These are phyloP conservation scores for Westerdykella sp. DNA, from an alignment of 2,329 filamentous ascomycete genomes.

Conservation along the genomic window DNA sequence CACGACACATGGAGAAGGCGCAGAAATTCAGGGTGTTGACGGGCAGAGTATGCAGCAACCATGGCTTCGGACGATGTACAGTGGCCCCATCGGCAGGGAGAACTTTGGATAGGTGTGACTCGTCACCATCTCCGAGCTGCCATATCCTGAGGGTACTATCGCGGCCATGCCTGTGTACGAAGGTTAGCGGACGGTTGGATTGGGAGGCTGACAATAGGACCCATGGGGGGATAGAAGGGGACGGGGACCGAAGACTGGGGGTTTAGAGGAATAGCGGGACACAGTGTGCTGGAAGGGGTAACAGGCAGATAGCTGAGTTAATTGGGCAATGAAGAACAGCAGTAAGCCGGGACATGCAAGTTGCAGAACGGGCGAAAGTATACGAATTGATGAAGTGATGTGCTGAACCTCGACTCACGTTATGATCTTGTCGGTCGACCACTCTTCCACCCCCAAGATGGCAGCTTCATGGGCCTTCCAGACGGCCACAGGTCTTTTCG, in stretches of 20 bases:
- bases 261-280: neutral
- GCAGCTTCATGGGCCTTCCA: constrained; percentile 80
- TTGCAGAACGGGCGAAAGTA: neutral
- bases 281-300: neutral
- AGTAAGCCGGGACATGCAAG: constrained; percentile 1
- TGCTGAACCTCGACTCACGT: constrained; percentile 59
- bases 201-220: neutral
- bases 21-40: constrained; percentile 98
- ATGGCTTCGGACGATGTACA: constrained; percentile 57
- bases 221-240: neutral
- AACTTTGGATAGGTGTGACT: constrained; percentile 57
- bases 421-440: constrained; percentile 67
- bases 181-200: neutral
- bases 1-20: constrained; percentile 60
- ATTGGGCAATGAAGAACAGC: neutral
- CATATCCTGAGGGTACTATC: constrained; percentile 84
- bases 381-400: neutral
- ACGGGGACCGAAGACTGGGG: neutral
- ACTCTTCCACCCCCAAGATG: constrained; percentile 67
- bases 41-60: constrained; percentile 75
- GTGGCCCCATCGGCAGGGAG: constrained; percentile 62
- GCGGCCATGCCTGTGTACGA: constrained; percentile 66
- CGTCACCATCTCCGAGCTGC: constrained; percentile 60
- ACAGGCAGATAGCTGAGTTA: neutral
- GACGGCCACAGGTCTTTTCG: constrained; percentile 72